Percentiles rank a stretch among this genome's conserved stretches.
Evolutionary conservation across 805 yeast species (phyloP).

Genomic region (Vanderwaltozyma tropicalis): DNA sequence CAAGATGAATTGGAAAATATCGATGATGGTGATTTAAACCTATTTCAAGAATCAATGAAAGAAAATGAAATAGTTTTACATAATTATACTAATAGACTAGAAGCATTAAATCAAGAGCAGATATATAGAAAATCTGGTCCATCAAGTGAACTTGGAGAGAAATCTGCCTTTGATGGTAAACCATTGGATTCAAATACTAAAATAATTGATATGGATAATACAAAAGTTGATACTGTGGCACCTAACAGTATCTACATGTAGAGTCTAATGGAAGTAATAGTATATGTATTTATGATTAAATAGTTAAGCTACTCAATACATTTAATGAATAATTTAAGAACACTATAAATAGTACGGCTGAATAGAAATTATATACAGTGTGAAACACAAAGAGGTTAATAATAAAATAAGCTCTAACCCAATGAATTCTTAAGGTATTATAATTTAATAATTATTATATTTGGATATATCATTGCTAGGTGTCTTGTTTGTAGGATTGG

Average conservation of each 20-base stretch:
- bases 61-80: conserved; percentile 48
- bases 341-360: too few relatives aligned
- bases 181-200: neutral
- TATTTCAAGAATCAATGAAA: conserved; percentile 43
- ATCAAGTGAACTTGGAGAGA: neutral
- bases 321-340: too few relatives aligned
- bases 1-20: conserved; percentile 21
- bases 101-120: conserved; percentile 38
- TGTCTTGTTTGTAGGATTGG: too few relatives aligned
- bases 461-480: too few relatives aligned
- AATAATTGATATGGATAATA: conserved; percentile 30
- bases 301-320: too few relatives aligned
- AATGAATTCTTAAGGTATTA: too few relatives aligned
- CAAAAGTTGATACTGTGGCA: conserved; percentile 28
- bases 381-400: too few relatives aligned
- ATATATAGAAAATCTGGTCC: conserved; percentile 25
- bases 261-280: too few relatives aligned
- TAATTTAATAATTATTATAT: too few relatives aligned
- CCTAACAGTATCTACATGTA: conserved; percentile 21
- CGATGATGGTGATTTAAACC: conserved; percentile 35
- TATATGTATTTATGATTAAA: too few relatives aligned
- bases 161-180: neutral
- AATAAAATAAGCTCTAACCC: too few relatives aligned
- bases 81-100: conserved; percentile 40
- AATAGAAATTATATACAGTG: too few relatives aligned